These are phyloP conservation scores for Ganoderma leucocontextum DNA, from an alignment of 1,284 basidiomycete genomes.

Conservation along the genomic window DNA sequence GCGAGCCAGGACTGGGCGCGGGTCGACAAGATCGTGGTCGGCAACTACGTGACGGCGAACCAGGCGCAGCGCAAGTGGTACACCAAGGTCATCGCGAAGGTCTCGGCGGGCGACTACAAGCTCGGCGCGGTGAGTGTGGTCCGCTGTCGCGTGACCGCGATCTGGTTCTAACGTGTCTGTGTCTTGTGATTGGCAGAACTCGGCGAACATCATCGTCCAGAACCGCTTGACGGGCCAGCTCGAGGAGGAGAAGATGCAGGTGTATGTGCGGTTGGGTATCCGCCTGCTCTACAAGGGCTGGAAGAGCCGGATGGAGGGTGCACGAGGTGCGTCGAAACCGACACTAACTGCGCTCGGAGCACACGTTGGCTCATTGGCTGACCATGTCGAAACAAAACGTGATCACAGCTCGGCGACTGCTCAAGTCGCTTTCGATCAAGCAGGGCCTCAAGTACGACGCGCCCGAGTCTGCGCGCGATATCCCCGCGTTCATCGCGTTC, in stretches of 20 bases:
- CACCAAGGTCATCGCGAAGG: constrained; percentile 87
- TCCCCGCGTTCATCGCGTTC: constrained; percentile 90
- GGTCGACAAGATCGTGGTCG: constrained; percentile 89
- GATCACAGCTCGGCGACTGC: constrained; percentile 70
- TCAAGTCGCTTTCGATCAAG: constrained; percentile 93
- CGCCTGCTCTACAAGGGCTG: constrained; percentile 94
- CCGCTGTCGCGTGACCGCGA: neutral
- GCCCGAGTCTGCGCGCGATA: constrained; percentile 85
- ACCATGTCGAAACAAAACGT: constrained; percentile 2
- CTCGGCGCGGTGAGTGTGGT: constrained; percentile 76
- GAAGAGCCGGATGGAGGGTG: constrained; percentile 90
- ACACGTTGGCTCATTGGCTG: neutral
- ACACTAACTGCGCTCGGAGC: neutral
- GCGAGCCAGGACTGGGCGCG: constrained; percentile 92
- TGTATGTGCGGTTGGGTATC: constrained; percentile 94
- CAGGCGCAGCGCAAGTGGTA: constrained; percentile 99
- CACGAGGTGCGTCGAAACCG: constrained; percentile 60
- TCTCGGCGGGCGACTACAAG: constrained; percentile 87
- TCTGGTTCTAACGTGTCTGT: constrained; percentile 7
- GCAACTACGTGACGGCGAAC: constrained; percentile 94
- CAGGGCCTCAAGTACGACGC: constrained; percentile 95
- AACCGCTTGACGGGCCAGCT: constrained; percentile 90
- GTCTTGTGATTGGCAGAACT: constrained; percentile 62
- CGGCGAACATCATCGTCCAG: constrained; percentile 96
- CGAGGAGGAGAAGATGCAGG: constrained; percentile 98